Percentiles rank a stretch among this genome's conserved stretches.
Evolutionary conservation across 257 asterid genomes (phyloP).

Genomic region (Nicotiana knightiana): DNA sequence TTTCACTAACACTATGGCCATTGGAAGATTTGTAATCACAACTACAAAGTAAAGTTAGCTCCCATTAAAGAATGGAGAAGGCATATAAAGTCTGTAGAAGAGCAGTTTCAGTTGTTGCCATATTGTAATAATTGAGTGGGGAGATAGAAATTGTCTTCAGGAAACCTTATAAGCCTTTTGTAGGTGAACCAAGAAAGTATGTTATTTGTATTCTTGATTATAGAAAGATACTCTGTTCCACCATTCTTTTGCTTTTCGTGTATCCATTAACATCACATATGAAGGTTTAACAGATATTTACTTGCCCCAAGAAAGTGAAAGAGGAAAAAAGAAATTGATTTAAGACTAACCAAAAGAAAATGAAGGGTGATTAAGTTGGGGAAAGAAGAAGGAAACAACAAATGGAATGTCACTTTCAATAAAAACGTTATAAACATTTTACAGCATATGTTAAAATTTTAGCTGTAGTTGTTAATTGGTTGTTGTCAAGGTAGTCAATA

Average conservation of each 20-base stretch:
- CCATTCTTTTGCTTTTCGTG: not conserved
- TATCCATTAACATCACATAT: not conserved
- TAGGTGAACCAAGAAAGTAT: constrained; percentile 1
- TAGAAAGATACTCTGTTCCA: not conserved
- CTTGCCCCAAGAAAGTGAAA: not conserved
- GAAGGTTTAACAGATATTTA: not conserved
- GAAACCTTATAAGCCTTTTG: not conserved
- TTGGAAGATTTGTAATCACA: not conserved
- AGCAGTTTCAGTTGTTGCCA: not conserved
- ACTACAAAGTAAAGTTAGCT: not conserved
- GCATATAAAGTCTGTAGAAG: not conserved
- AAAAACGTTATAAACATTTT: not conserved
- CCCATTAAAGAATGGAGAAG: not conserved
- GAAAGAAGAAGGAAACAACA: not conserved
- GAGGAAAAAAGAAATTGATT: not conserved
- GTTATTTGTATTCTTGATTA: not conserved
- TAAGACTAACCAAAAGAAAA: not conserved
- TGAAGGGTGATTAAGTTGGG: not conserved
- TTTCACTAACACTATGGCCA: not conserved
- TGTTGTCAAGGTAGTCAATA: too few species aligned
- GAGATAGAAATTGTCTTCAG: not conserved
- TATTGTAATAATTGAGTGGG: not conserved
- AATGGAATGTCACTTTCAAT: not conserved
- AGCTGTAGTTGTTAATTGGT: not conserved
- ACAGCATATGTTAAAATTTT: not conserved